A percentile compares a stretch with the other conserved stretches of the same genome.
Evolutionary conservation across 2,329 filamentous ascomycete genomes (phyloP).

Genomic region (Westerdykella ornata): DNA sequence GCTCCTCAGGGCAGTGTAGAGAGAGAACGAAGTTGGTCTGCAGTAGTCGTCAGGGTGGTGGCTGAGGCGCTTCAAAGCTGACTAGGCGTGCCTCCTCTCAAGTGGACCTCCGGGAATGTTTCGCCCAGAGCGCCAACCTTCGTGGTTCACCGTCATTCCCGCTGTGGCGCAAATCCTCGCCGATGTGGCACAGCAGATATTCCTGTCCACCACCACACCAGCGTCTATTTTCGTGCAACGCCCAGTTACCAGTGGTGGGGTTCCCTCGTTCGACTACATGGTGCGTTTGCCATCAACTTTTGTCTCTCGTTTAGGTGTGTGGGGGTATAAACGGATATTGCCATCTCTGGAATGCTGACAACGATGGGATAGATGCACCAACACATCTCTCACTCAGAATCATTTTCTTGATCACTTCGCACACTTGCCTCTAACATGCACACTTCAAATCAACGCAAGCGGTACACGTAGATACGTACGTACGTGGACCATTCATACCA

Average conservation of each 20-base stretch:
- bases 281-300: not conserved
- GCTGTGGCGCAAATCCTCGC: not conserved
- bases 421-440: not conserved
- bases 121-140: constrained; percentile 43
- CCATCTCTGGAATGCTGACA: no score
- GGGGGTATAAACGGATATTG: no score
- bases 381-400: no score
- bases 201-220: not conserved
- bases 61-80: not conserved
- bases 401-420: no score
- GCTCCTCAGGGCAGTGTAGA: not conserved
- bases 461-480: no score
- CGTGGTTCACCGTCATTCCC: constrained; percentile 26
- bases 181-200: not conserved
- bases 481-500: no score
- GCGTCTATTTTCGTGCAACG: constrained; percentile 5
- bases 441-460: no score
- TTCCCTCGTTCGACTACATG: not conserved
- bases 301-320: constrained; percentile 5
- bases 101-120: constrained; percentile 42
- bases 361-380: no score
- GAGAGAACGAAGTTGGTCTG: not conserved
- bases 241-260: constrained; percentile 4
- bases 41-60: not conserved
- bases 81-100: constrained; percentile 31